These are phyloP conservation scores for Craspedostauros australis DNA, from an alignment of 108 stramenopile genomes.

Conservation along the genomic window DNA sequence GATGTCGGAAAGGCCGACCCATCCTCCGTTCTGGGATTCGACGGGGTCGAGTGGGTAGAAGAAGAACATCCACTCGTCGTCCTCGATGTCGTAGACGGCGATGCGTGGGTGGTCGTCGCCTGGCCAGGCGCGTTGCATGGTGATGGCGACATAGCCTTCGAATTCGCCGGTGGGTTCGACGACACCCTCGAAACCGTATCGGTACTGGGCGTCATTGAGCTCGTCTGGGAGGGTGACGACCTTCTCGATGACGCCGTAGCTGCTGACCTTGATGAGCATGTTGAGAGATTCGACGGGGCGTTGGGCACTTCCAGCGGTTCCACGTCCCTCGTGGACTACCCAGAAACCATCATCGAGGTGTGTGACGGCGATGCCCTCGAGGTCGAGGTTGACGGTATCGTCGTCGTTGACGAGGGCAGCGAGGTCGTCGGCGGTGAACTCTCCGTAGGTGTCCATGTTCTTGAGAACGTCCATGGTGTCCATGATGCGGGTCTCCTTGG, in stretches of 20 bases:
- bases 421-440: constrained; percentile 9
- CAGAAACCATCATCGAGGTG: constrained; percentile 34
- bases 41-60: constrained; percentile 53
- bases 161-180: too few relatives aligned
- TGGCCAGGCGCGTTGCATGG: constrained; percentile 21
- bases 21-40: constrained; percentile 58
- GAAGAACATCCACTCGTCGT: constrained; percentile 33
- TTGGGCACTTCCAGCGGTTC: constrained; percentile 38
- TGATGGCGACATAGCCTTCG: too few relatives aligned
- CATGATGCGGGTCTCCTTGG: constrained; percentile 21
- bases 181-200: constrained; percentile 71
- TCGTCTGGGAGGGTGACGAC: constrained; percentile 46
- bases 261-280: constrained; percentile 34
- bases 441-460: neutral
- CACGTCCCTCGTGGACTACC: constrained; percentile 62
- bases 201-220: constrained; percentile 21
- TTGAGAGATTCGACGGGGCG: constrained; percentile 39
- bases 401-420: constrained; percentile 43
- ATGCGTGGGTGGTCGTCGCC: constrained; percentile 43
- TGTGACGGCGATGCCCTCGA: constrained; percentile 53
- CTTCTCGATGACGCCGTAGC: constrained; percentile 31
- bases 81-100: constrained; percentile 34
- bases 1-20: constrained; percentile 72
- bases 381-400: constrained; percentile 65
- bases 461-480: constrained; percentile 33